Base-by-base conservation (phyloP, 2,329 filamentous ascomycete genomes). In the Pyricularia grisea region DNA sequence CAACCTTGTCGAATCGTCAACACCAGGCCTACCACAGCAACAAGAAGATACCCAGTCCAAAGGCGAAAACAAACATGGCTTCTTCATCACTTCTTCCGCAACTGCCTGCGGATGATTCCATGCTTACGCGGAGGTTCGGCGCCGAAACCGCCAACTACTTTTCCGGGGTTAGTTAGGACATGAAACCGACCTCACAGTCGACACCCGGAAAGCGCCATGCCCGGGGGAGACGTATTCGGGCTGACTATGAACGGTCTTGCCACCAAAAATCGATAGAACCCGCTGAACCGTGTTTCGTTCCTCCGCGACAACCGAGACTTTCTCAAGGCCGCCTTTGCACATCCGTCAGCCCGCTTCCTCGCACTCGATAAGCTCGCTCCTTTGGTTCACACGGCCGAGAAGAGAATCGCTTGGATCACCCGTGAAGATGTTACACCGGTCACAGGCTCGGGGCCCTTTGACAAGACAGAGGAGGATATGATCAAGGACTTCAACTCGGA, bases 141-240 rank as follows among this genome's bases (percentile, higher is more conserved):
- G 89, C 87, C 73, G 92, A 94, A 79, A 83, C 92, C 71, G 86
- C 90, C 76, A 95, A 94, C 80, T 95, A 95, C 85, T 95, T 94
- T 79, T 88, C 91, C 67, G 90, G 92, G 58, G 58, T 61, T 27
- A 61, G 58, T 61, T 73, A 90, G 87, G 42, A n/a, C 17, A 50
- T 50, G 42, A n/a, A 36, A 50, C 42, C 42, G 42, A 50, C 17
- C 33, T 20, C 42, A 50, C 42, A 50, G 14, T 50, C 42, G 10
- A 50, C 42, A n/a, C 6, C 20, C 42, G n/a, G 42, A 50, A 50
- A 50, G 33, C 42, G 42, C 20, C 42, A 50, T 50, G 58, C 25
- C 58, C 58, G 9, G 58, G 50, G n/a, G 23, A 27, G 25, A 61
- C 23, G 25, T 25, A 61, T 61, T 61, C 58, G 58, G 58, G 58